These are phyloP conservation scores for Inonotus obliquus DNA, from an alignment of 1,284 basidiomycete genomes.

Conservation along the genomic window DNA sequence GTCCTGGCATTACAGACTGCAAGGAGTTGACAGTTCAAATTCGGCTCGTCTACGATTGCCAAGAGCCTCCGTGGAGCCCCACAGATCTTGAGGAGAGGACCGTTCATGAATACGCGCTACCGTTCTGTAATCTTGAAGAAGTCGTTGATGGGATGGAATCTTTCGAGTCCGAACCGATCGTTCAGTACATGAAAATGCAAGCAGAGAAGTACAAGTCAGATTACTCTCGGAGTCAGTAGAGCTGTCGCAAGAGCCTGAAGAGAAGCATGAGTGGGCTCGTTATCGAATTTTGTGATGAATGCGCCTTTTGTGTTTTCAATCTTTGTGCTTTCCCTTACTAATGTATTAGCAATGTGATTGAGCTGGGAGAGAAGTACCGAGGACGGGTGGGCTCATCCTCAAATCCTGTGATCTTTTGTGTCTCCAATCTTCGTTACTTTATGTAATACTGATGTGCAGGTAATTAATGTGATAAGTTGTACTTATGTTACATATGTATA, in stretches of 20 bases:
- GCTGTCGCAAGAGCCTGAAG: neutral
- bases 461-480: too few relatives aligned
- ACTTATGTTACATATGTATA: too few relatives aligned
- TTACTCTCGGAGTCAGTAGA: neutral
- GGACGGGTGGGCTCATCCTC: too few relatives aligned
- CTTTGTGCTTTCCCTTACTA: neutral
- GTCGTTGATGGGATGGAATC: neutral
- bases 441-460: too few relatives aligned
- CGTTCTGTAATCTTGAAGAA: neutral
- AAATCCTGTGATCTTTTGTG: too few relatives aligned
- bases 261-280: neutral
- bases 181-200: neutral
- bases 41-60: neutral
- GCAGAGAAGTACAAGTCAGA: neutral
- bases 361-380: too few relatives aligned
- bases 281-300: neutral
- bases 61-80: neutral
- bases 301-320: neutral
- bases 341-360: too few relatives aligned
- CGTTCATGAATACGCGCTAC: neutral
- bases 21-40: neutral
- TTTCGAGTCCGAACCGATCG: neutral
- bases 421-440: too few relatives aligned
- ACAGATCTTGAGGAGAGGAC: neutral
- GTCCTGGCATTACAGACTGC: neutral